Conservation (phyloP, 2,329 filamentous ascomycete species). For the Tolypocladium endophyticum region DNA sequence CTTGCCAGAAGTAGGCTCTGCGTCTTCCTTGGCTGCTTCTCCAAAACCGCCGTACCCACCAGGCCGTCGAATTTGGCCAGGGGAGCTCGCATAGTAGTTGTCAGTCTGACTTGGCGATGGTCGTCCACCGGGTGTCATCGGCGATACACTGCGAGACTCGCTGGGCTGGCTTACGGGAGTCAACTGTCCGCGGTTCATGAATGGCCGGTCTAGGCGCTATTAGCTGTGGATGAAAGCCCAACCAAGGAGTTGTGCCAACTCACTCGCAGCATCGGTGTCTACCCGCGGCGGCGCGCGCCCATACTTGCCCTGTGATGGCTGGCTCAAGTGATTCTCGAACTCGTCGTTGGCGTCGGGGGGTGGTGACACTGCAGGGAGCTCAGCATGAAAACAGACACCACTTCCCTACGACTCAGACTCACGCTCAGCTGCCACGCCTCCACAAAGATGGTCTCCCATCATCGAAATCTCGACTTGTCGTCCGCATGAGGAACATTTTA, state of each 20-base stretch:
- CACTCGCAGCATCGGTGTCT: conserved; percentile 44
- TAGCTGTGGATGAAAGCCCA: neutral
- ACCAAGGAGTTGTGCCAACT: conserved; percentile 9
- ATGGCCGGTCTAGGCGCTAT: conserved; percentile 14
- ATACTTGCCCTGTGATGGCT: conserved; percentile 23
- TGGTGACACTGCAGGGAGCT: conserved; percentile 22
- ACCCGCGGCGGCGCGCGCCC: conserved; percentile 33
- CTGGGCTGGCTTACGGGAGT: conserved; percentile 54
- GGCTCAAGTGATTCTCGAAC: conserved; percentile 13
- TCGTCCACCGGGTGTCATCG: conserved; percentile 40
- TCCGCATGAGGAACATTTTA: conserved; percentile 80
- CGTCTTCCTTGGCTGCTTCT: neutral
- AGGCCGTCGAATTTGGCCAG: conserved; percentile 16
- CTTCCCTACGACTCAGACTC: conserved; percentile 8
- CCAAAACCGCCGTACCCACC: conserved; percentile 39
- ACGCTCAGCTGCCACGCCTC: conserved; percentile 37
- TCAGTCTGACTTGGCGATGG: conserved; percentile 31
- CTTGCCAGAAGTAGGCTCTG: conserved; percentile 1
- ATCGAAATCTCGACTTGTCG: conserved; percentile 70
- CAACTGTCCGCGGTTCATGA: conserved; percentile 43
- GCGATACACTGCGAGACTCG: conserved; percentile 53
- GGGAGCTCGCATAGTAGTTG: conserved; percentile 31
- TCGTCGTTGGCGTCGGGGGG: conserved; percentile 21
- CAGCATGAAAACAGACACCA: neutral
- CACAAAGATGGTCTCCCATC: conserved; percentile 79